Percentiles rank a stretch among this genome's conserved stretches.
Evolutionary conservation across 441 rosid genomes (phyloP).

Genomic region (Populus hybrid): DNA sequence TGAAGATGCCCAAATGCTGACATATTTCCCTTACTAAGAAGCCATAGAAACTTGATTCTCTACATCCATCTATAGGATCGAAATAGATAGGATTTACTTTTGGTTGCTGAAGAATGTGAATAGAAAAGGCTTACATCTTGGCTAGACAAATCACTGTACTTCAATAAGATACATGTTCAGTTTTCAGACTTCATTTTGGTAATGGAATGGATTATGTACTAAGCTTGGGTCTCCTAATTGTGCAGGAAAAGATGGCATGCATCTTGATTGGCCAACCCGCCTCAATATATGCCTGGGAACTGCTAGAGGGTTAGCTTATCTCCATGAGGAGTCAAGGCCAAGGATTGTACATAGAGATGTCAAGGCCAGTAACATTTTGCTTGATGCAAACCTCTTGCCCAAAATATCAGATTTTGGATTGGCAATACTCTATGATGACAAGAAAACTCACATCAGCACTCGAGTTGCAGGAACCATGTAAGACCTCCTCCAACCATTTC

Average conservation of each 20-base stretch:
- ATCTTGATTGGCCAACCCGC: constrained; percentile 53
- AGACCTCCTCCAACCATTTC: neutral
- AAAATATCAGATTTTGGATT: constrained; percentile 75
- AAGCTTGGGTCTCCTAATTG: too few relatives aligned
- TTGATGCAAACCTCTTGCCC: constrained; percentile 55
- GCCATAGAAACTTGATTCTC: neutral
- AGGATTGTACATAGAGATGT: constrained; percentile 74
- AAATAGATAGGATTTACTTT: neutral
- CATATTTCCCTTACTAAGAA: too few relatives aligned
- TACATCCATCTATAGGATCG: neutral
- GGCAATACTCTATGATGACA: constrained; percentile 63
- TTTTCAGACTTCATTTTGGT: too few relatives aligned
- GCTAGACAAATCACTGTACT: neutral
- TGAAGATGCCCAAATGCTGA: neutral
- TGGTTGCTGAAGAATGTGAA: neutral
- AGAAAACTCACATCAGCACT: constrained; percentile 65
- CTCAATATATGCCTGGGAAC: constrained; percentile 53
- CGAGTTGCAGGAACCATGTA: constrained; percentile 69
- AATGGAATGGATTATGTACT: too few relatives aligned
- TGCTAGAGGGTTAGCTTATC: constrained; percentile 67
- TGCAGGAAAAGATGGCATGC: neutral
- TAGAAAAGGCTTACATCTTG: neutral
- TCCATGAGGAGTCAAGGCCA: constrained; percentile 67
- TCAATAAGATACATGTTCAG: neutral
- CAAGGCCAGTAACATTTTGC: constrained; percentile 64